phyloP scores from a whole-genome alignment of 1,139 yeast genomes.

The Meyerozyma athensensis region DNA sequence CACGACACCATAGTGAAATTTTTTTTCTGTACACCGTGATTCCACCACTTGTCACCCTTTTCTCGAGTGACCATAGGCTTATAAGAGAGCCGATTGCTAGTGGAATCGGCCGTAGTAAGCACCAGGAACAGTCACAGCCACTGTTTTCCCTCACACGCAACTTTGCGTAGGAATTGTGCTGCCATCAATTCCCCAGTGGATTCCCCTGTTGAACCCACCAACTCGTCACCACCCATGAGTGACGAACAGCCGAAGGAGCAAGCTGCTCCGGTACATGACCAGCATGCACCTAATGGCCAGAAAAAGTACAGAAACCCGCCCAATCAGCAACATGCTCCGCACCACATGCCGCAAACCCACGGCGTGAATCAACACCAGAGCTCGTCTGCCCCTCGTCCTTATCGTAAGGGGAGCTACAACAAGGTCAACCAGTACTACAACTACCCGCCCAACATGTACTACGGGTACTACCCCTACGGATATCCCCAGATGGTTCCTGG shows the following conservation, averaged over 20 bases:
- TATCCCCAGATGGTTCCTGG: constrained; percentile 12
- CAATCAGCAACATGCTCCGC: constrained; percentile 3
- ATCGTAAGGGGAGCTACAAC: constrained; percentile 2
- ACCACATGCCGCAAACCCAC: constrained; percentile 3
- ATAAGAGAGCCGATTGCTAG: constrained; percentile 2
- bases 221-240: not conserved
- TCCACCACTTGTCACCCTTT: constrained; percentile 3
- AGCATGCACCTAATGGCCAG: constrained; percentile 2
- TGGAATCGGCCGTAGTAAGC: constrained; percentile 2
- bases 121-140: not conserved
- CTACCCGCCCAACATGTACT: constrained; percentile 12
- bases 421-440: constrained; percentile 7
- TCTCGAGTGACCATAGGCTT: constrained; percentile 4
- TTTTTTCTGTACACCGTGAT: constrained; percentile 3
- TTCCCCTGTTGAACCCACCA: not conserved
- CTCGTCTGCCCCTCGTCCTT: constrained; percentile 1
- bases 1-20: constrained; percentile 4
- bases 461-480: constrained; percentile 12
- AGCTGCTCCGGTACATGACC: not conserved
- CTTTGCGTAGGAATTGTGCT: not conserved
- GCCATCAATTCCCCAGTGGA: not conserved
- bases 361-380: constrained; percentile 5
- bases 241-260: not conserved
- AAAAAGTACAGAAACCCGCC: constrained; percentile 5
- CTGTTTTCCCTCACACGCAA: not conserved